Conservation (phyloP, 1,139 yeast genomes). For the Pichia sp. region DNA sequence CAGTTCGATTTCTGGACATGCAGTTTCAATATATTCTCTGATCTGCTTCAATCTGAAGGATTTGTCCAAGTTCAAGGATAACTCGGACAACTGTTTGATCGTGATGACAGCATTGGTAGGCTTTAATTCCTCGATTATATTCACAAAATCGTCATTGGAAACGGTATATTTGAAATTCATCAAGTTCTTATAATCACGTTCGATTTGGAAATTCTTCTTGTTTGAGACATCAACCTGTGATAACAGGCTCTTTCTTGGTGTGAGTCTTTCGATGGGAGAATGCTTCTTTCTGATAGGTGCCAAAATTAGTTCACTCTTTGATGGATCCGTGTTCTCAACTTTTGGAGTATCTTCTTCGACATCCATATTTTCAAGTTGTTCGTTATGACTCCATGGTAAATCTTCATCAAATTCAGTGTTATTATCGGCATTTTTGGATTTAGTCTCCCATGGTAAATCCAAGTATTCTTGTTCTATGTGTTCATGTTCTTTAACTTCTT, state of each 20-base stretch:
- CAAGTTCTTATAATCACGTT: conserved; percentile 32
- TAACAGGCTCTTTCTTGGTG: conserved; percentile 6
- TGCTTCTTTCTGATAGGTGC: conserved; percentile 22
- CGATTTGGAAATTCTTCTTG: conserved; percentile 24
- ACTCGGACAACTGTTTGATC: conserved; percentile 31
- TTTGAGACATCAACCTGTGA: not conserved
- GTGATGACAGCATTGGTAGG: conserved; percentile 33
- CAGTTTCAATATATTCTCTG: conserved; percentile 24
- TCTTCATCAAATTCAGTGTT: not conserved
- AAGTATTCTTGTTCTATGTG: not conserved
- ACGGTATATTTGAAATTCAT: conserved; percentile 34
- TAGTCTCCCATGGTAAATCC: conserved; percentile 2
- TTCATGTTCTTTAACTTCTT: not conserved
- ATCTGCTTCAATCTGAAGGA: conserved; percentile 36
- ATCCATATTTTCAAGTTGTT: not conserved
- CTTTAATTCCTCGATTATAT: conserved; percentile 33
- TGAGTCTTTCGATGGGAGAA: conserved; percentile 13
- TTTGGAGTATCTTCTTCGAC: not conserved
- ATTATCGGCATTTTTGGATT: not conserved
- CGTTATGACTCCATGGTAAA: conserved; percentile 8
- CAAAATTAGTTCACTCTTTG: conserved; percentile 21
- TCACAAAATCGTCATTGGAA: conserved; percentile 30
- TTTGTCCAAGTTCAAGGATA: conserved; percentile 30
- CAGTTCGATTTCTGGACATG: conserved; percentile 15
- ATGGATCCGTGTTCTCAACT: conserved; percentile 13